Evolutionary conservation across 1,284 basidiomycete species (phyloP).

Genomic region (Ceratobasidium sp.): DNA sequence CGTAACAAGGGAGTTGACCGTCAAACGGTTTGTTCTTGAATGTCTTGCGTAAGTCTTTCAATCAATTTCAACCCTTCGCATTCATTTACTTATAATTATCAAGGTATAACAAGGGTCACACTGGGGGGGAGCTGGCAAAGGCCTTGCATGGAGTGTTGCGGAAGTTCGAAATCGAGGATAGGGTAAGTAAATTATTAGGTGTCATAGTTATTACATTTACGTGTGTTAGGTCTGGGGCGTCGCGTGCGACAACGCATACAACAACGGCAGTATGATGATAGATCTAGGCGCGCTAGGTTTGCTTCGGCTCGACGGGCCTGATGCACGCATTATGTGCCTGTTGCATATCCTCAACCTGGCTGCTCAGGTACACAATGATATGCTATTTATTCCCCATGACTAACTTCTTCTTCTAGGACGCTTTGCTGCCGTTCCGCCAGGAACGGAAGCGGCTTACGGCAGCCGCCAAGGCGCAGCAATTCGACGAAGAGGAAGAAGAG

Average conservation of each 20-base stretch:
- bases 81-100: not conserved
- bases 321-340: not conserved
- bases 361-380: not conserved
- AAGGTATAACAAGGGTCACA: not conserved
- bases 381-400: too few species aligned
- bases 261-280: constrained; percentile 7
- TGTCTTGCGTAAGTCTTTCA: constrained; percentile 6
- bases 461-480: not conserved
- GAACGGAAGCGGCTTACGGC: not conserved
- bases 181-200: not conserved
- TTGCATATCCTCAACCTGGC: constrained; percentile 2
- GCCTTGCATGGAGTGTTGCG: not conserved
- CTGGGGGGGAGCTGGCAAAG: not conserved
- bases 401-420: not conserved
- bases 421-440: not conserved
- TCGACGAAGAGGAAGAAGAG: not conserved
- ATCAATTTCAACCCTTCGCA: not conserved
- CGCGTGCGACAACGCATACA: not conserved
- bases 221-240: constrained; percentile 18
- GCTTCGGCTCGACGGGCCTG: not conserved
- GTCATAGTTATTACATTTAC: too few species aligned
- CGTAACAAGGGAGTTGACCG: not conserved
- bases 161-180: constrained; percentile 9
- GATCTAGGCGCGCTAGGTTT: not conserved
- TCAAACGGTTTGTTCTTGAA: constrained; percentile 16